Evolutionary conservation across 257 asterid genomes (phyloP).

Genomic region (Plantago ovata): DNA sequence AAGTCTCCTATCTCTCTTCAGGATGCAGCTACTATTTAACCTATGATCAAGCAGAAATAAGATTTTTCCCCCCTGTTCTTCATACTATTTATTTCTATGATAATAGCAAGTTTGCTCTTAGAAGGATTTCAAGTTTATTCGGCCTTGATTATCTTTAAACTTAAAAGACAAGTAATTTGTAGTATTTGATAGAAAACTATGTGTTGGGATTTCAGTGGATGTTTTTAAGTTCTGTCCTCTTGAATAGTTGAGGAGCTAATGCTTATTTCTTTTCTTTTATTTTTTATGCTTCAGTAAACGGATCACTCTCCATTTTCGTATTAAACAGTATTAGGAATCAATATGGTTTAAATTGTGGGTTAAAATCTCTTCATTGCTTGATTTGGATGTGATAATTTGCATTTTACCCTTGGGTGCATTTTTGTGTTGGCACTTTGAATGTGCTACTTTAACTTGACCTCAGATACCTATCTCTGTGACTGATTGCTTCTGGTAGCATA

Average conservation of each 20-base stretch:
- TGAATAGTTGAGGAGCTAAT: neutral
- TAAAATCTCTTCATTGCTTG: neutral
- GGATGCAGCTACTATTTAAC: neutral
- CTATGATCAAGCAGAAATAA: neutral
- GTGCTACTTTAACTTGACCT: neutral
- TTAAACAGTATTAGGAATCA: neutral
- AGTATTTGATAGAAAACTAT: neutral
- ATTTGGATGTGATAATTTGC: no score
- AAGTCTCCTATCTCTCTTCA: neutral
- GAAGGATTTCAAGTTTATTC: no score
- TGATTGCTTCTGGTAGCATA: neutral
- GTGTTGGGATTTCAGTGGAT: neutral
- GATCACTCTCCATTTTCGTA: neutral
- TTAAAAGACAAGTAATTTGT: no score
- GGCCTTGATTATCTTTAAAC: no score
- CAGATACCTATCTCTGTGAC: neutral
- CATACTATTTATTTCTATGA: no score
- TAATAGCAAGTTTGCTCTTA: no score
- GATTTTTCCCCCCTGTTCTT: no score
- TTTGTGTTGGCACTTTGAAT: constrained; percentile 1
- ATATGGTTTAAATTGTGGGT: neutral
- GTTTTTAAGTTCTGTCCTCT: neutral
- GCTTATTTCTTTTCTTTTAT: neutral
- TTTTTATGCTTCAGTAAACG: neutral
- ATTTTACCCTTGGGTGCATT: neutral